These are phyloP conservation scores for Aspergillus diversus DNA, from an alignment of 495 filamentous ascomycete species.

Conservation along the genomic window DNA sequence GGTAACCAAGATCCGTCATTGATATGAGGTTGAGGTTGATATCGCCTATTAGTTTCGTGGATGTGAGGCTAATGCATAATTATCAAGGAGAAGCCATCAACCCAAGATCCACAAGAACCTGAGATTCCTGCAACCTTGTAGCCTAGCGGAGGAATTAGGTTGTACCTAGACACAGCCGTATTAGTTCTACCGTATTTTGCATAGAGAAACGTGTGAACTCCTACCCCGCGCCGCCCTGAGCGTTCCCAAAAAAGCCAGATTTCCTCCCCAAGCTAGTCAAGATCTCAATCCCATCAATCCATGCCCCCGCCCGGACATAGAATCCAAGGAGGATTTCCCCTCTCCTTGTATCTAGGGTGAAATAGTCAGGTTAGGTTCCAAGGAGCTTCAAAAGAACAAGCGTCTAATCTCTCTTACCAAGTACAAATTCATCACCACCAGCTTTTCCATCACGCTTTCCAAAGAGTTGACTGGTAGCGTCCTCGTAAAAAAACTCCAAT, in stretches of 20 bases:
- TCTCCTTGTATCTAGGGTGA: constrained; percentile 69
- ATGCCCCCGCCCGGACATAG: constrained; percentile 75
- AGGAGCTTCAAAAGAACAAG: constrained; percentile 3
- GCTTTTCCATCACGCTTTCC: constrained; percentile 78
- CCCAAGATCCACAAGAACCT: constrained; percentile 78
- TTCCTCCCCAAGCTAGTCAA: constrained; percentile 84
- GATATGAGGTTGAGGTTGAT: not conserved
- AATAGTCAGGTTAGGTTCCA: not conserved
- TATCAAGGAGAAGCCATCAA: constrained; percentile 89
- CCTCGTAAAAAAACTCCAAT: constrained; percentile 91
- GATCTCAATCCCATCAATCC: constrained; percentile 92
- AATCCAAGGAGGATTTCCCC: constrained; percentile 91
- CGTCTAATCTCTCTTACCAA: constrained; percentile 59
- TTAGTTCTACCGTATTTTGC: constrained; percentile 13
- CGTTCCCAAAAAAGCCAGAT: constrained; percentile 84
- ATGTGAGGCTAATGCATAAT: constrained; percentile 62
- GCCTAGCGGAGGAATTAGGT: constrained; percentile 85
- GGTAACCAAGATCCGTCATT: not conserved
- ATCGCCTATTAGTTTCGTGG: not conserved
- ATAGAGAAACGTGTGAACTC: constrained; percentile 30
- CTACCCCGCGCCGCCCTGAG: constrained; percentile 80
- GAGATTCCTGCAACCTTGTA: constrained; percentile 87
- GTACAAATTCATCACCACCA: constrained; percentile 74
- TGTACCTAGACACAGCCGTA: constrained; percentile 62
- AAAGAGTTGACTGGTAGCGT: constrained; percentile 84